These are phyloP conservation scores for Pythium brassicae DNA, from an alignment of 352 stramenopile species.

Conservation along the genomic window DNA sequence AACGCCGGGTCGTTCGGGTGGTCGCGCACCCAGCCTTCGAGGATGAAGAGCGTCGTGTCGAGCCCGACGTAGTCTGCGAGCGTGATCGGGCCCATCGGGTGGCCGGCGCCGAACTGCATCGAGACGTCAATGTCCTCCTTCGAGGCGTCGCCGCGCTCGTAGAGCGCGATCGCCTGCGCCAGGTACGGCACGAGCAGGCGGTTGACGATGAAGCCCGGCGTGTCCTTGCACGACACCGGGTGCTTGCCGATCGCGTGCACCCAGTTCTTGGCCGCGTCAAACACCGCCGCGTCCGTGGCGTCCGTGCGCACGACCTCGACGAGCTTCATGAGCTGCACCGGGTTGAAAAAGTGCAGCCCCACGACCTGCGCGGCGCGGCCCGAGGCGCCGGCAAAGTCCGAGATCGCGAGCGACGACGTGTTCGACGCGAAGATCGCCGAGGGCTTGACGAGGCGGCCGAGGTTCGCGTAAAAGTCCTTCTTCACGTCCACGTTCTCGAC, in stretches of 20 bases:
- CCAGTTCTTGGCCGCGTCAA: conserved; percentile 70
- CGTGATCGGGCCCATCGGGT: conserved; percentile 96
- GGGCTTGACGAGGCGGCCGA: conserved; percentile 88
- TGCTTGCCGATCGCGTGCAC: conserved; percentile 93
- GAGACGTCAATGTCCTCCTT: conserved; percentile 97
- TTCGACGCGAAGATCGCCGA: conserved; percentile 96
- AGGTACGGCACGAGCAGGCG: conserved; percentile 77
- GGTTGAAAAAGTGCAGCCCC: conserved; percentile 99
- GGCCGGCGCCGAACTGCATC: conserved; percentile 96
- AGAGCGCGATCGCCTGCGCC: conserved; percentile 89
- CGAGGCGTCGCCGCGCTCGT: conserved; percentile 92
- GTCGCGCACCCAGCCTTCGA: conserved; percentile 94
- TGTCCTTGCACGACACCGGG: conserved; percentile 93
- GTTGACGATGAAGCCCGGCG: conserved; percentile 98
- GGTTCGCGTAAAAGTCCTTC: conserved; percentile 90
- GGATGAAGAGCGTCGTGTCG: conserved; percentile 95
- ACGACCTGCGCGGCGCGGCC: conserved; percentile 91
- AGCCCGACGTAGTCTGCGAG: conserved; percentile 96
- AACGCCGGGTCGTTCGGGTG: conserved; percentile 96
- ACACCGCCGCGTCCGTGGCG: conserved; percentile 59
- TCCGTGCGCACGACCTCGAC: conserved; percentile 97
- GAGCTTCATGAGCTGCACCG: conserved; percentile 93
- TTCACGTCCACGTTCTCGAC: conserved; percentile 96
- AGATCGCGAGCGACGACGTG: conserved; percentile 93
- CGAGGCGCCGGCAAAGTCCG: conserved; percentile 92